Percentiles rank a stretch among this genome's conserved stretches.
These are phyloP conservation scores for Pachysolen tannophilus DNA, from an alignment of 805 yeast genomes.

Conservation along the genomic window DNA sequence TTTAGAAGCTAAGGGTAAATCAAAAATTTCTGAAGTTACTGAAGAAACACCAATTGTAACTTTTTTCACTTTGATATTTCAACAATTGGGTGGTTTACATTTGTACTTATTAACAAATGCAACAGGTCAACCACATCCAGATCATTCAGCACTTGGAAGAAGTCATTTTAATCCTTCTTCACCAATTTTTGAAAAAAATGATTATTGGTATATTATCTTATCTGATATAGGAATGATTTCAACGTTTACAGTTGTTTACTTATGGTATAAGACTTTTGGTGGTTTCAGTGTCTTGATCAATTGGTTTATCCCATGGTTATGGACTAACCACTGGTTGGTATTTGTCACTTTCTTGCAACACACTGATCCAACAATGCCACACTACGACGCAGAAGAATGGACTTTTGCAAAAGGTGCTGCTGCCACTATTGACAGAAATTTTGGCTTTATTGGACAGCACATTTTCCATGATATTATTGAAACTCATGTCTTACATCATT, in stretches of 20 bases:
- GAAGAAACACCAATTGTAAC: slow-evolving; percentile 50
- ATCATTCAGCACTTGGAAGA: slow-evolving; percentile 30
- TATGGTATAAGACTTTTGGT: slow-evolving; percentile 43
- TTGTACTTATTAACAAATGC: slow-evolving; percentile 43
- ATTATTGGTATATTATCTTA: slow-evolving; percentile 46
- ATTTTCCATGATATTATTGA: slow-evolving; percentile 53
- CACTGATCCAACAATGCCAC: slow-evolving; percentile 53
- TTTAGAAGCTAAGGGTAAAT: slow-evolving; percentile 23
- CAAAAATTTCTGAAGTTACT: slow-evolving; percentile 33
- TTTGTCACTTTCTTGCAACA: slow-evolving; percentile 57
- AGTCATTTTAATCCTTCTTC: slow-evolving; percentile 50
- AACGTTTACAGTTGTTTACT: slow-evolving; percentile 37
- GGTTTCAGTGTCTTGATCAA: slow-evolving; percentile 40
- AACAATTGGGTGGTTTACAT: slow-evolving; percentile 51
- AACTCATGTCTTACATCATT: slow-evolving; percentile 51
- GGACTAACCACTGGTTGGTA: slow-evolving; percentile 61
- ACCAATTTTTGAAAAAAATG: slow-evolving; percentile 45
- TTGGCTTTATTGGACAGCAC: slow-evolving; percentile 49
- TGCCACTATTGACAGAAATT: slow-evolving; percentile 55
- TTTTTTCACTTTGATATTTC: slow-evolving; percentile 34
- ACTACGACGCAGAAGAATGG: slow-evolving; percentile 49
- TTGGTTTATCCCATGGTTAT: slow-evolving; percentile 52
- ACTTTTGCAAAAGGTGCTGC: slow-evolving; percentile 63
- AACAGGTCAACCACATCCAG: slow-evolving; percentile 45
- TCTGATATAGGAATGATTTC: slow-evolving; percentile 48